Conservation (phyloP, 163 green algal genomes). For the Scenedesmus sp. region DNA sequence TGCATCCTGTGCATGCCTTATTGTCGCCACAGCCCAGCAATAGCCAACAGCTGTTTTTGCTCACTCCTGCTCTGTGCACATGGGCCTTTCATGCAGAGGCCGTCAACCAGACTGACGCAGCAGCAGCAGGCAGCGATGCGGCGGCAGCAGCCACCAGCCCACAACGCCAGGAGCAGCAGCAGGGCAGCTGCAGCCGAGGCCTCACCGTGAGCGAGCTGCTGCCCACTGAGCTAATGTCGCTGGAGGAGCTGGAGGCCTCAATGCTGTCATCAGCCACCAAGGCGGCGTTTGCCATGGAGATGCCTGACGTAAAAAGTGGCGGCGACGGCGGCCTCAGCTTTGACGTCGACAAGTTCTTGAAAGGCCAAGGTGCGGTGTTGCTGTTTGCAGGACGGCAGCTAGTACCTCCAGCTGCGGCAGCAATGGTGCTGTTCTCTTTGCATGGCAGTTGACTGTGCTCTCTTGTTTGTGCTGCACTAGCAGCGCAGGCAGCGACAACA, state of each 20-base stretch:
- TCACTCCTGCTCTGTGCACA: neutral
- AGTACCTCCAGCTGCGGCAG: neutral
- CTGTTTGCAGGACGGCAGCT: neutral
- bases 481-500: neutral
- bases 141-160: neutral
- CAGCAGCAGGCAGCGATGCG: neutral
- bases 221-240: neutral
- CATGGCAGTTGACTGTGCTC: too few species aligned
- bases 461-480: neutral
- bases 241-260: neutral
- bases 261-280: neutral
- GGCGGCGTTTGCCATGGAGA: neutral
- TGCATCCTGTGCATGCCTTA: neutral
- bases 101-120: neutral
- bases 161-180: constrained; percentile 19
- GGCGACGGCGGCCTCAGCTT: neutral
- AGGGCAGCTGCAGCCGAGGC: neutral
- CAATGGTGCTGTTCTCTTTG: neutral
- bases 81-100: neutral
- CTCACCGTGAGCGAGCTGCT: neutral
- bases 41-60: neutral
- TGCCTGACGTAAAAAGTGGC: neutral
- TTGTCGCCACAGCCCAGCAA: neutral
- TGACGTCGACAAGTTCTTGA: neutral
- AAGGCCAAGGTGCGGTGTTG: neutral